A percentile compares a stretch with the other conserved stretches of the same genome.
These are phyloP conservation scores for Aegilops speltoides DNA, from an alignment of 176 grass and related monocot genomes.

Conservation along the genomic window DNA sequence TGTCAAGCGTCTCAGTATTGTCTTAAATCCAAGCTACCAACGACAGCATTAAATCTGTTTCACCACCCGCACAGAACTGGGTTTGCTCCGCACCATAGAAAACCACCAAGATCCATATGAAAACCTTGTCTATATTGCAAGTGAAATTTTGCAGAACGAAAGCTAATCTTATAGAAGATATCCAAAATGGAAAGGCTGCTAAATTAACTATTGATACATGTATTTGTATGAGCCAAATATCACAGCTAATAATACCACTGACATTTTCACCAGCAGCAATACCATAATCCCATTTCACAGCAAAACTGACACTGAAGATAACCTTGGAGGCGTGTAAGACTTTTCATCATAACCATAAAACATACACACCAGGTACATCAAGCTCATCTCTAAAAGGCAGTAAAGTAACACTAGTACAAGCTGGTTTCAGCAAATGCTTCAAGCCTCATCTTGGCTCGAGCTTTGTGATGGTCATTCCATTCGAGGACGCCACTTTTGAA, in stretches of 20 bases:
- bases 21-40: not conserved
- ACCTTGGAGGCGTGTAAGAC: not conserved
- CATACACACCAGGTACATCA: not conserved
- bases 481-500: not conserved
- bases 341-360: not conserved
- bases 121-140: not conserved
- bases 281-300: not conserved
- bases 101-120: not conserved
- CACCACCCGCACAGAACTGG: not conserved
- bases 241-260: not conserved
- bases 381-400: not conserved
- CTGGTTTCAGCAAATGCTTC: not conserved
- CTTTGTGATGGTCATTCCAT: not conserved
- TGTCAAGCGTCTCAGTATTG: not conserved
- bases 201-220: not conserved
- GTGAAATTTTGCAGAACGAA: not conserved
- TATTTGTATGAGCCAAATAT: not conserved
- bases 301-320: not conserved
- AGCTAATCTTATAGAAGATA: not conserved
- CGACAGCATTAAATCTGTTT: not conserved
- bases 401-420: not conserved
- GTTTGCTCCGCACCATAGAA: not conserved
- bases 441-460: slow-evolving; percentile 2
- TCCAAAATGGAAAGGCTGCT: not conserved
- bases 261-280: not conserved